phyloP scores from a whole-genome alignment of 2,329 filamentous ascomycete species.

The Elsinoe necatrix region DNA sequence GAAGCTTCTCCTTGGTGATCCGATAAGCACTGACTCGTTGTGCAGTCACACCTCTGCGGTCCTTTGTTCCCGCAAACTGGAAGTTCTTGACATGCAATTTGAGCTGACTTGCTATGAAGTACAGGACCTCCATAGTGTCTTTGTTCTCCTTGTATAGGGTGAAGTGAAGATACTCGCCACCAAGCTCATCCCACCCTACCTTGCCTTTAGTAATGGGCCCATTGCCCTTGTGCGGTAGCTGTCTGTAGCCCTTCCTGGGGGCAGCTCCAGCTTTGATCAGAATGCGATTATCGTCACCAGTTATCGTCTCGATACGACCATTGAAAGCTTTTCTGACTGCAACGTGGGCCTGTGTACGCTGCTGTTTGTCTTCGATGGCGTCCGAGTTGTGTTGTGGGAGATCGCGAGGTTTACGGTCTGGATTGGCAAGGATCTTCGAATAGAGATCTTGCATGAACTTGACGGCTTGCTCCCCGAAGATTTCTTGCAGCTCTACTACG shows the following conservation, averaged over 20 bases:
- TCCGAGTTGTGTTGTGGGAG: constrained; percentile 47
- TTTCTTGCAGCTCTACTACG: constrained; percentile 30
- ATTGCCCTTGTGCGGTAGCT: constrained; percentile 8
- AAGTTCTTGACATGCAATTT: constrained; percentile 61
- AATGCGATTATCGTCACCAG: constrained; percentile 61
- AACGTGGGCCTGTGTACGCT: constrained; percentile 56
- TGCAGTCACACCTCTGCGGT: constrained; percentile 75
- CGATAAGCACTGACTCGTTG: constrained; percentile 67
- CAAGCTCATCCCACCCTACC: constrained; percentile 55
- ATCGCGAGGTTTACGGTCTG: constrained; percentile 47
- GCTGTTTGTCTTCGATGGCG: constrained; percentile 51
- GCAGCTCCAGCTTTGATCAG: constrained; percentile 42
- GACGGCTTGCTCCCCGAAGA: constrained; percentile 46
- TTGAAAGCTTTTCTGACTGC: constrained; percentile 68
- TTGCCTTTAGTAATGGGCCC: constrained; percentile 32
- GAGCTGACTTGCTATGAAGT: constrained; percentile 64
- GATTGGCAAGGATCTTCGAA: constrained; percentile 44
- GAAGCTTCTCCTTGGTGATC: constrained; percentile 54
- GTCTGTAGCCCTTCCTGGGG: constrained; percentile 22
- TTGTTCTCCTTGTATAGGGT: constrained; percentile 95
- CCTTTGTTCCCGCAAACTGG: constrained; percentile 83
- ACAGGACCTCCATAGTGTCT: constrained; percentile 86
- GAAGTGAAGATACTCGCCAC: constrained; percentile 80
- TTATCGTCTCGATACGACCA: constrained; percentile 68
- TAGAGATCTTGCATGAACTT: constrained; percentile 49